Percentiles rank a stretch among this genome's conserved stretches.
Conservation (phyloP, 1,139 yeast species). For the Hemisphaericaspora subhashii region DNA sequence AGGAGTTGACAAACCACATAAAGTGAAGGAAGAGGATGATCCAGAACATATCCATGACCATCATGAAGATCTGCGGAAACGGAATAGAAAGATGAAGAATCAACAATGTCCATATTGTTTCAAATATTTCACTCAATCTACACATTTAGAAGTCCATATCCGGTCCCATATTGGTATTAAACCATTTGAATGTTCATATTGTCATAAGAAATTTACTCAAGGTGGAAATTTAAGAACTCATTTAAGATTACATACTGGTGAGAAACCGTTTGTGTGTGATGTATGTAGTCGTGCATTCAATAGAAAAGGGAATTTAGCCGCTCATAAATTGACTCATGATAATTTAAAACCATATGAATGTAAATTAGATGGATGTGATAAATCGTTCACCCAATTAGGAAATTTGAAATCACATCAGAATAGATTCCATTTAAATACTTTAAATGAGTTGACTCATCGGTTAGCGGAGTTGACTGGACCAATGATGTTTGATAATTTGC, state of each 20-base stretch:
- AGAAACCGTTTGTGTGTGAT: conserved; percentile 79
- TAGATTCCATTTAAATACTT: conserved; percentile 74
- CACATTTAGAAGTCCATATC: conserved; percentile 77
- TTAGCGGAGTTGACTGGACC: conserved; percentile 56
- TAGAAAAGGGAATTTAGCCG: conserved; percentile 86
- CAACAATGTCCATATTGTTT: conserved; percentile 73
- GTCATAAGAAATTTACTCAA: conserved; percentile 83
- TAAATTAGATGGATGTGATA: conserved; percentile 76
- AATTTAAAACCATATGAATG: conserved; percentile 79
- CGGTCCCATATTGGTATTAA: conserved; percentile 76
- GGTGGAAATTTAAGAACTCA: conserved; percentile 92
- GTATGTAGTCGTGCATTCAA: conserved; percentile 74
- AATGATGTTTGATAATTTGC: conserved; percentile 46
- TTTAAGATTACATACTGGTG: conserved; percentile 86
- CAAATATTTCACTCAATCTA: conserved; percentile 69
- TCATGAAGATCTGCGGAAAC: conserved; percentile 21
- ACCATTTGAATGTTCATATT: conserved; percentile 77
- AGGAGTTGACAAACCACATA: conserved; percentile 71
- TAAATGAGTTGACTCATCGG: conserved; percentile 61
- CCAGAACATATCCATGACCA: conserved; percentile 19
- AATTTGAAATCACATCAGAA: conserved; percentile 93
- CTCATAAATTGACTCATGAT: conserved; percentile 80
- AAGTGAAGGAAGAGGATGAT: conserved; percentile 20
- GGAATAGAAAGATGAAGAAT: conserved; percentile 43
- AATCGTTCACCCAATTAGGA: conserved; percentile 87